These are phyloP conservation scores for Microsporum ferrugineum DNA, from an alignment of 2,329 filamentous ascomycete genomes.

Conservation along the genomic window DNA sequence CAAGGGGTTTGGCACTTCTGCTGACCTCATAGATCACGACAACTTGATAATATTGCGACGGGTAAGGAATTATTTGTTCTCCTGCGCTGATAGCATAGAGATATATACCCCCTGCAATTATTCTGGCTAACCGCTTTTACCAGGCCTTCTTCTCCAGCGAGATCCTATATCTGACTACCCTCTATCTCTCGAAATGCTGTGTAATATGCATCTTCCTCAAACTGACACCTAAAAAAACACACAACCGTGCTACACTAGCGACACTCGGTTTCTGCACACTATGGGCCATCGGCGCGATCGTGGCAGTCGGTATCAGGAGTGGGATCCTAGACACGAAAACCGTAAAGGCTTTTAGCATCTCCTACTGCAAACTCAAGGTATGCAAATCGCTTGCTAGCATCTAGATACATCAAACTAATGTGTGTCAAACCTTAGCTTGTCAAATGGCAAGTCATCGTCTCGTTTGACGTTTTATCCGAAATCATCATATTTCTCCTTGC, in stretches of 20 bases:
- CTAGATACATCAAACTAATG: neutral
- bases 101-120: neutral
- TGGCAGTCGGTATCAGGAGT: slow-evolving; percentile 34
- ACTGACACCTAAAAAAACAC: slow-evolving; percentile 34
- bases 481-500: slow-evolving; percentile 24
- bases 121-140: slow-evolving; percentile 10
- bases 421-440: slow-evolving; percentile 15
- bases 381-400: neutral
- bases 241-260: slow-evolving; percentile 27
- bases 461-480: slow-evolving; percentile 28
- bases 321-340: slow-evolving; percentile 5
- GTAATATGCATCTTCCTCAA: slow-evolving; percentile 36
- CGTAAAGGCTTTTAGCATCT: neutral
- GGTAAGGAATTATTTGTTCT: slow-evolving; percentile 13
- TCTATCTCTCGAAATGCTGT: slow-evolving; percentile 35
- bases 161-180: slow-evolving; percentile 33
- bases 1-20: slow-evolving; percentile 26
- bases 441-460: slow-evolving; percentile 27
- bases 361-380: slow-evolving; percentile 2
- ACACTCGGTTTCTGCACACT: slow-evolving; percentile 28
- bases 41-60: slow-evolving; percentile 20
- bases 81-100: neutral
- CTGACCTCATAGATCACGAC: slow-evolving; percentile 18
- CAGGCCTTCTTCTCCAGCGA: slow-evolving; percentile 28
- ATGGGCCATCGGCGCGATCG: slow-evolving; percentile 31